Conservation (phyloP, 73 alveolate genomes). For the Paramecium octaurelia region DNA sequence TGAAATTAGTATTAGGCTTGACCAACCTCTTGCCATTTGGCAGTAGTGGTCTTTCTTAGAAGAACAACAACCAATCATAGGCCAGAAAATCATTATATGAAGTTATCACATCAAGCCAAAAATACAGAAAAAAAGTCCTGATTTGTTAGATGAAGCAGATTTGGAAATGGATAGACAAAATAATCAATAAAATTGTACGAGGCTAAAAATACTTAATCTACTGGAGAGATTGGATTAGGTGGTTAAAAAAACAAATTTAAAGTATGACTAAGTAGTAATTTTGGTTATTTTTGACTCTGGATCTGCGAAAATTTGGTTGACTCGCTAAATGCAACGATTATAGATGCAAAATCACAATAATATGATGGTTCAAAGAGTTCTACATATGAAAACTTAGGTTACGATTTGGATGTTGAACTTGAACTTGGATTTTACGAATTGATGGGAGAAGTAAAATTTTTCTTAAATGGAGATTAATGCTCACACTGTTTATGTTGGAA, state of each 20-base stretch:
- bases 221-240: constrained; percentile 46
- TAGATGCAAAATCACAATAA: constrained; percentile 64
- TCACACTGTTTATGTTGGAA: constrained; percentile 71
- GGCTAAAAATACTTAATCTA: constrained; percentile 21
- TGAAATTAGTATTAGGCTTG: neutral
- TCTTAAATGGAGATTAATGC: constrained; percentile 6
- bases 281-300: constrained; percentile 87
- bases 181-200: constrained; percentile 18
- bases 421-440: constrained; percentile 78
- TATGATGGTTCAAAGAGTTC: constrained; percentile 64
- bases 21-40: neutral
- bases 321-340: constrained; percentile 61
- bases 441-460: constrained; percentile 55
- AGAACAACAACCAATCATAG: neutral
- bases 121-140: neutral
- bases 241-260: constrained; percentile 9
- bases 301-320: constrained; percentile 72
- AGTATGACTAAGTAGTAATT: neutral
- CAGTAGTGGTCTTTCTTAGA: constrained; percentile 10
- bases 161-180: too few relatives aligned
- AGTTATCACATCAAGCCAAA: neutral
- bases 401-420: constrained; percentile 61
- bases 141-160: neutral
- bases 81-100: neutral
- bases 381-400: constrained; percentile 46